Percentiles rank a stretch among this genome's conserved stretches.
These are phyloP conservation scores for Grammothele lineata DNA, from an alignment of 768 basidiomycete genomes.

Conservation along the genomic window DNA sequence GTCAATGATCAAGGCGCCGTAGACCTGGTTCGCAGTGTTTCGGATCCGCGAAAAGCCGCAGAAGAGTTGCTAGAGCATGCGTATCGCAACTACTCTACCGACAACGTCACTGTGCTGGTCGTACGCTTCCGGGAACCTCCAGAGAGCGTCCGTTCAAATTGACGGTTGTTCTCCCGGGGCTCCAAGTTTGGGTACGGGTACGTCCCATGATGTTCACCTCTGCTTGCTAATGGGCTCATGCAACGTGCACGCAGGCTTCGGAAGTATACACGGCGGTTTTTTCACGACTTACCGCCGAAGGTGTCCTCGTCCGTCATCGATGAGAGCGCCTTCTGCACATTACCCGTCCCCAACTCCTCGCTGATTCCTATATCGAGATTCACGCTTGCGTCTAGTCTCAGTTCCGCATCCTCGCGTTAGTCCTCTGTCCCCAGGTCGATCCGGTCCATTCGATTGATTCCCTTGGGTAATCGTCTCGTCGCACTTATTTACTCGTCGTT, in stretches of 20 bases:
- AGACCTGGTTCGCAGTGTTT: slow-evolving; percentile 68
- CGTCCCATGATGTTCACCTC: too few relatives aligned
- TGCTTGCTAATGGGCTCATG: too few relatives aligned
- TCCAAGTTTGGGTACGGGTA: slow-evolving; percentile 9
- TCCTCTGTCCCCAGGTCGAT: too few relatives aligned
- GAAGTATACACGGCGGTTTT: slow-evolving; percentile 9
- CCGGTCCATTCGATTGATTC: too few relatives aligned
- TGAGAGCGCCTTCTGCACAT: not conserved
- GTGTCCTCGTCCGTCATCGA: slow-evolving; percentile 9
- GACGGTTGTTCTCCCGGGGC: slow-evolving; percentile 13
- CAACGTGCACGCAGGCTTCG: slow-evolving; percentile 13
- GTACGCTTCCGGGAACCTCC: slow-evolving; percentile 66
- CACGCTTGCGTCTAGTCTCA: too few relatives aligned
- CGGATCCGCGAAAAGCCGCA: slow-evolving; percentile 82
- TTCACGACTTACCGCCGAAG: slow-evolving; percentile 13
- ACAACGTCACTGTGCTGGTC: slow-evolving; percentile 92
- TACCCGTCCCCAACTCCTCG: slow-evolving; percentile 4
- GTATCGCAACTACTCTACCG: slow-evolving; percentile 82
- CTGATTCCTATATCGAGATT: too few relatives aligned
- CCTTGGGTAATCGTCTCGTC: too few relatives aligned
- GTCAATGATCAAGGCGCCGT: slow-evolving; percentile 87
- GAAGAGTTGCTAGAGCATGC: slow-evolving; percentile 76
- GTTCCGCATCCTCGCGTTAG: too few relatives aligned
- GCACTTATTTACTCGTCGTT: too few relatives aligned
- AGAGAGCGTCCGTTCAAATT: slow-evolving; percentile 14